phyloP scores from a whole-genome alignment of 495 filamentous ascomycete species.

The Hyphodiscus hymeniophilus region DNA sequence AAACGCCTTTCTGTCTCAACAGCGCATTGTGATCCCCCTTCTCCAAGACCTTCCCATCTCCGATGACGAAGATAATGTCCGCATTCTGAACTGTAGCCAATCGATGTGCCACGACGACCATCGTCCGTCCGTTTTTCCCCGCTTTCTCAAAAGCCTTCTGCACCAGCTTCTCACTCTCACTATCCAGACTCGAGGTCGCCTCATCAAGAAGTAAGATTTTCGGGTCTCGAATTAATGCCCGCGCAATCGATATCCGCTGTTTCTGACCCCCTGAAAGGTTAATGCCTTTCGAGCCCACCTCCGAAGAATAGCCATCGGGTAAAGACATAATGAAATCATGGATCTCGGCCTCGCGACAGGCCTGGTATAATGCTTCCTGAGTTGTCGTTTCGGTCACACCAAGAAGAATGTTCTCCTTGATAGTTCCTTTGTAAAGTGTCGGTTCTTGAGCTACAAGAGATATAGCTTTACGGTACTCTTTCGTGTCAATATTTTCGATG shows the following conservation, averaged over 20 bases:
- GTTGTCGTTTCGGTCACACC: constrained; percentile 36
- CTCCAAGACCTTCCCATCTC: constrained; percentile 43
- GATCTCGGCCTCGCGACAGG: constrained; percentile 51
- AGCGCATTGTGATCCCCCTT: constrained; percentile 42
- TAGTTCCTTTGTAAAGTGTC: constrained; percentile 40
- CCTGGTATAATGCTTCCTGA: constrained; percentile 45
- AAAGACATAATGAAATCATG: constrained; percentile 53
- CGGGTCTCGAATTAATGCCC: constrained; percentile 67
- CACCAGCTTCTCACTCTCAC: constrained; percentile 61
- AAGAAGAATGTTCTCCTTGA: constrained; percentile 50
- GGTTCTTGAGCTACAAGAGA: constrained; percentile 59
- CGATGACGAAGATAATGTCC: constrained; percentile 46
- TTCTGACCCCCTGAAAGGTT: constrained; percentile 70
- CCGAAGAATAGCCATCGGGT: constrained; percentile 48
- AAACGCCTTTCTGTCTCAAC: constrained; percentile 37
- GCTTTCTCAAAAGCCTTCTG: constrained; percentile 61
- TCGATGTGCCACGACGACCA: constrained; percentile 63
- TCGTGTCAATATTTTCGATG: constrained; percentile 34
- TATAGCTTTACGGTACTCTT: constrained; percentile 42
- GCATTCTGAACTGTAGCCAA: constrained; percentile 45
- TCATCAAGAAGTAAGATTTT: constrained; percentile 69
- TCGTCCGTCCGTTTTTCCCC: constrained; percentile 49
- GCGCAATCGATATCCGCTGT: constrained; percentile 67
- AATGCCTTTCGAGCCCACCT: constrained; percentile 54
- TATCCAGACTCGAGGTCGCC: constrained; percentile 68